These are phyloP conservation scores for Multifurca ochricompacta DNA, from an alignment of 768 basidiomycete species.

Conservation along the genomic window DNA sequence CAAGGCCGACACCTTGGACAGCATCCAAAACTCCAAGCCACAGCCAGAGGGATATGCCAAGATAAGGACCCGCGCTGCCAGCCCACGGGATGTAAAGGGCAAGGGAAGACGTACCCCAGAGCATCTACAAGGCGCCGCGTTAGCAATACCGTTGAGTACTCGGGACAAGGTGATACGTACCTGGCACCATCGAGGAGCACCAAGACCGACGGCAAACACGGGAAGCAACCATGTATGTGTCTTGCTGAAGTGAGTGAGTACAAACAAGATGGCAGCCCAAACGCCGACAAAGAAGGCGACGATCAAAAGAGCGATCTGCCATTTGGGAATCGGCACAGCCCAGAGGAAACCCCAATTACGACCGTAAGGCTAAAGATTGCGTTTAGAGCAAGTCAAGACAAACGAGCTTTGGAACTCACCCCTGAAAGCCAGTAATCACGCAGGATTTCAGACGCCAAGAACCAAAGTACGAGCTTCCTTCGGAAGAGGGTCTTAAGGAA, in stretches of 20 bases:
- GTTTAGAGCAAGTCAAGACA: not conserved
- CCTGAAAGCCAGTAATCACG: slow-evolving; percentile 91
- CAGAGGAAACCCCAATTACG: slow-evolving; percentile 95
- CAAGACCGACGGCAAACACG: slow-evolving; percentile 91
- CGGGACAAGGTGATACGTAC: slow-evolving; percentile 28
- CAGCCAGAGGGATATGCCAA: slow-evolving; percentile 85
- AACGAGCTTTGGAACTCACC: slow-evolving; percentile 36
- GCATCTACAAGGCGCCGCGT: slow-evolving; percentile 42
- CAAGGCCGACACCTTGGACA: slow-evolving; percentile 88
- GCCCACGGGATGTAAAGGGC: slow-evolving; percentile 94
- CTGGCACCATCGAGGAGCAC: slow-evolving; percentile 94
- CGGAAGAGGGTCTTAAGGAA: slow-evolving; percentile 87
- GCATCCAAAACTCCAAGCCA: slow-evolving; percentile 95
- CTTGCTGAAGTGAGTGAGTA: slow-evolving; percentile 83
- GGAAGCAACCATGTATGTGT: slow-evolving; percentile 94
- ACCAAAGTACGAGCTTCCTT: slow-evolving; percentile 89
- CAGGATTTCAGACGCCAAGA: slow-evolving; percentile 84
- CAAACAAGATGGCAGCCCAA: slow-evolving; percentile 66
- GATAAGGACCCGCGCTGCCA: slow-evolving; percentile 75
- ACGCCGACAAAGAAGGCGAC: slow-evolving; percentile 79
- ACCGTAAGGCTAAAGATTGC: slow-evolving; percentile 61
- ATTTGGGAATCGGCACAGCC: slow-evolving; percentile 74
- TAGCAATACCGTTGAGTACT: not conserved
- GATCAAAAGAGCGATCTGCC: slow-evolving; percentile 75
- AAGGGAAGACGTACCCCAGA: slow-evolving; percentile 93